Conservation (phyloP, 2,329 filamentous ascomycete species). For the Talaromyces pinophilus region DNA sequence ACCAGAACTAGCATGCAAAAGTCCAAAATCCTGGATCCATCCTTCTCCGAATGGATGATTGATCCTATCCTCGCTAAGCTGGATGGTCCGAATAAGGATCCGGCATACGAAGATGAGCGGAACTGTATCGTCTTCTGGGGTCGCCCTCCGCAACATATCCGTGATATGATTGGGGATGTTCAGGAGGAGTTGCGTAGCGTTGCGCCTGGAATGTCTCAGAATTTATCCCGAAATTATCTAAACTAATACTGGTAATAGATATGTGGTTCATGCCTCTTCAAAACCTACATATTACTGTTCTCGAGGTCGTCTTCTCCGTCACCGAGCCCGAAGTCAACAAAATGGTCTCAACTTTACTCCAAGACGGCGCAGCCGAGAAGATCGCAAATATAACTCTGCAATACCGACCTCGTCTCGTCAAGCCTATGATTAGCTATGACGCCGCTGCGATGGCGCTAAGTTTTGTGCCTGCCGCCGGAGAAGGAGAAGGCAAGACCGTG, state of each 20-base stretch:
- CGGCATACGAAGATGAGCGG: slow-evolving; percentile 71
- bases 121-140: slow-evolving; percentile 89
- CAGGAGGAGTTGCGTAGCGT: slow-evolving; percentile 66
- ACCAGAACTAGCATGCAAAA: slow-evolving; percentile 76
- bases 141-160: slow-evolving; percentile 71
- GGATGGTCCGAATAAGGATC: slow-evolving; percentile 63
- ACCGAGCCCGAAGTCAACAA: slow-evolving; percentile 67
- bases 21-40: slow-evolving; percentile 67
- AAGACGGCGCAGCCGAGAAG: slow-evolving; percentile 51
- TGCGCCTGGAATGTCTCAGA: slow-evolving; percentile 65
- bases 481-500: slow-evolving; percentile 45
- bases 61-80: slow-evolving; percentile 75
- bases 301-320: slow-evolving; percentile 81
- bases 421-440: slow-evolving; percentile 81
- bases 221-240: background rate
- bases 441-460: slow-evolving; percentile 81
- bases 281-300: slow-evolving; percentile 78
- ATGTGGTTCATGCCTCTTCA: slow-evolving; percentile 84
- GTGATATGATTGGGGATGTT: slow-evolving; percentile 65
- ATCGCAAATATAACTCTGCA: slow-evolving; percentile 67
- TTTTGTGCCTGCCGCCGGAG: slow-evolving; percentile 76
- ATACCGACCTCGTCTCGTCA: slow-evolving; percentile 74
- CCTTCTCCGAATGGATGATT: slow-evolving; percentile 70
- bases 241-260: slow-evolving; percentile 49
- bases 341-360: slow-evolving; percentile 61